Evolutionary conservation across 495 filamentous ascomycete species (phyloP).

Genomic region (Friedmanniomyces endolithicus): DNA sequence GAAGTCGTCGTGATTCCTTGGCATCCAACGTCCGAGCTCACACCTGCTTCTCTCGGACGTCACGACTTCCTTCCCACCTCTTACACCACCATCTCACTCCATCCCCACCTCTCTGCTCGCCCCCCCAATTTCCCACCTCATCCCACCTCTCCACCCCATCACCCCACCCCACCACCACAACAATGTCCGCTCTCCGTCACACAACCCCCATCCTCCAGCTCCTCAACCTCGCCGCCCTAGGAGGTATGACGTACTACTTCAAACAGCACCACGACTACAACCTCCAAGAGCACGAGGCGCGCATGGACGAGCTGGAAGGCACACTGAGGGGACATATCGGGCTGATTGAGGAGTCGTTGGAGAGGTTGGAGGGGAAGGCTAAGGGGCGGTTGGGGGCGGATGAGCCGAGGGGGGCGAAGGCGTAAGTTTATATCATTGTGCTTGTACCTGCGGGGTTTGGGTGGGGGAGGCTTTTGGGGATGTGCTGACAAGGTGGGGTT

Average conservation of each 20-base stretch:
- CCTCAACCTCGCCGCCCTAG: conserved; percentile 29
- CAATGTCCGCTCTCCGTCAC: not conserved
- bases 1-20: too few relatives aligned
- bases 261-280: conserved; percentile 33
- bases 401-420: conserved; percentile 9
- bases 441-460: too few relatives aligned
- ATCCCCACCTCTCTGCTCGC: too few relatives aligned
- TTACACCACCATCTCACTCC: too few relatives aligned
- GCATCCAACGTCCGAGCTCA: too few relatives aligned
- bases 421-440: too few relatives aligned
- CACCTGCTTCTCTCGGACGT: too few relatives aligned
- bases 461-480: not conserved
- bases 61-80: too few relatives aligned
- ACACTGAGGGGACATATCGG: conserved; percentile 38
- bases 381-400: conserved; percentile 6
- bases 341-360: conserved; percentile 35
- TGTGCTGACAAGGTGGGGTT: not conserved
- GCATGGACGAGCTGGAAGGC: conserved; percentile 37
- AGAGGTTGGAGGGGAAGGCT: conserved; percentile 27
- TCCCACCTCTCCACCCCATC: too few relatives aligned
- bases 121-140: too few relatives aligned
- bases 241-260: conserved; percentile 26
- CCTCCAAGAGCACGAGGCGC: conserved; percentile 36
- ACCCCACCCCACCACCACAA: too few relatives aligned
- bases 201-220: conserved; percentile 21